Percentiles rank a stretch among this genome's conserved stretches.
Conservation (phyloP, 768 basidiomycete genomes). For the Russula lepida region DNA sequence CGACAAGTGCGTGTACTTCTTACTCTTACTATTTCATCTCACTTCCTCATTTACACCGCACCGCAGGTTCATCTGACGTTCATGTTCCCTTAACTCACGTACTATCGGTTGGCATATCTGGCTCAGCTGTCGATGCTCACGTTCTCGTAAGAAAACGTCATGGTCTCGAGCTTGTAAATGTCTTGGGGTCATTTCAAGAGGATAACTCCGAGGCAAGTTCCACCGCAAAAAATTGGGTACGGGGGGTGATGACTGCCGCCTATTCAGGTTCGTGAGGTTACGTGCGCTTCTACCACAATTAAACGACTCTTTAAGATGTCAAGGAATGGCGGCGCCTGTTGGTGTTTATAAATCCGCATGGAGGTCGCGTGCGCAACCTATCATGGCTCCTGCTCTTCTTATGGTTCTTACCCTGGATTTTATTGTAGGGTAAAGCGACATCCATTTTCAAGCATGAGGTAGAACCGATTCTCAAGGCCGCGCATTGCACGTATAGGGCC, state of each 20-base stretch:
- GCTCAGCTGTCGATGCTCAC: constrained; percentile 38
- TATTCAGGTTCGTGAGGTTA: constrained; percentile 47
- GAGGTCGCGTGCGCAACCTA: constrained; percentile 54
- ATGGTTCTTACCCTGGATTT: constrained; percentile 5
- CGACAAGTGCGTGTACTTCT: constrained; percentile 15
- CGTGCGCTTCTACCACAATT: constrained; percentile 1
- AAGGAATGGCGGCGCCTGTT: constrained; percentile 49
- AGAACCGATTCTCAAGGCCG: constrained; percentile 64
- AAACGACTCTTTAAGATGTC: constrained; percentile 32
- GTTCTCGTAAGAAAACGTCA: constrained; percentile 41
- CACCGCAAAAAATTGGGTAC: constrained; percentile 43
- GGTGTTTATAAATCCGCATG: constrained; percentile 70
- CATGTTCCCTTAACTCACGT: constrained; percentile 43
- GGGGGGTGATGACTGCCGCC: constrained; percentile 43
- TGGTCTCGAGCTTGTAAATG: constrained; percentile 32
- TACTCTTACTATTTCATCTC: background rate
- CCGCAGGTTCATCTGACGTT: constrained; percentile 8
- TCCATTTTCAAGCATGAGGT: constrained; percentile 47
- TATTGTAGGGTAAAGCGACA: constrained; percentile 50
- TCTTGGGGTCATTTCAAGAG: constrained; percentile 36
- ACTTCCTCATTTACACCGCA: background rate
- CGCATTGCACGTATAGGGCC: constrained; percentile 53
- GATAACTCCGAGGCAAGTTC: constrained; percentile 23
- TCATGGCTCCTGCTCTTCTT: background rate
- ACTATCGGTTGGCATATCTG: constrained; percentile 40